Base-by-base conservation (phyloP, 2,329 filamentous ascomycete genomes). In the Nemania sp. region DNA sequence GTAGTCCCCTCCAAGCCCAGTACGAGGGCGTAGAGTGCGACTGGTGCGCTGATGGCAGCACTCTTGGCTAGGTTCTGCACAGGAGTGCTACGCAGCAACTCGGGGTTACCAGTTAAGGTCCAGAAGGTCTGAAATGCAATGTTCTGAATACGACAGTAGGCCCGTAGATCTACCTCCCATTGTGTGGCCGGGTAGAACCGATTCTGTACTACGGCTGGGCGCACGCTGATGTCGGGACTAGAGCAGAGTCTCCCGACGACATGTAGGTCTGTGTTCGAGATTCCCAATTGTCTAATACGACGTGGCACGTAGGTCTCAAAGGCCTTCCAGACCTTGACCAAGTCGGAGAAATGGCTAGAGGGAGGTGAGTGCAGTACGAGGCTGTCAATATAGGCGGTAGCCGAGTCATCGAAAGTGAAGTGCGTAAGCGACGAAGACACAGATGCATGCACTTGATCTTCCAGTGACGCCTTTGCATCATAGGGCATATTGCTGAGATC, bases 361-460 rank as follows among this genome's bases (percentile, higher is more conserved):
- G 79, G 70, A 22, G 80, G 65, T 76, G 88, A 65, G 82, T 94
- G 75, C 77, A 94, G 74, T 83, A 97, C 59, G 75, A 94, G 59
- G 81, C 90, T 61, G 84, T 95, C 62, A 77, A 96, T 69, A 80
- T 82, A 82, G 11, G 64, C 41, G 5, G 52, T 39, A 7, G 49
- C 57, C 2, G 50, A 47, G 22, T 56, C 46, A 3, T 44, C 41
- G 34, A 54, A 49, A 2, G 75, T 73, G 51, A 92, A 81, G 34
- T 60, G 19, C 2, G 40, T 15, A 20, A 62, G 50, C 24, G 60
- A 59, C 2, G 55, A 57, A 6, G 58, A 22, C 46, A 60, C 54
- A 12, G 53, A 61, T 22, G 59, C 54, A 17, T 60, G 59, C 17
- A 61, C 60, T 70, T 92, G 86, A 15, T 86, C 77, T 12, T 75